Evolutionary conservation across 2,329 filamentous ascomycete genomes (phyloP), one percentile per base, ranked within the genome.

Genomic region (Didymella pomorum): DNA sequence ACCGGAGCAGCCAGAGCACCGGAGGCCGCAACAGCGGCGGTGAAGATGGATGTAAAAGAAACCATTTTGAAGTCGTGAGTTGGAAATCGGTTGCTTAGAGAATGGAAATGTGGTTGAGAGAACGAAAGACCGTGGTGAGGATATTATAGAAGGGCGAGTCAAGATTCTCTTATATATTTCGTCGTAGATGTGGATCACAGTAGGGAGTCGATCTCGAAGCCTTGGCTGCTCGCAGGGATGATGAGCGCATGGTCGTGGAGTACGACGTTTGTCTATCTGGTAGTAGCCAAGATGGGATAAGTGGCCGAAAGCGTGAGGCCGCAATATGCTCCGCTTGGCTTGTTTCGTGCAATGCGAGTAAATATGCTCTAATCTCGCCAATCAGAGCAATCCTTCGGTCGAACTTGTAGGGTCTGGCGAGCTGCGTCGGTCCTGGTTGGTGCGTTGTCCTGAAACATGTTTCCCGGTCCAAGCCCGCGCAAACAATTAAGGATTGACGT

Each of bases 21-120:
- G 37, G 70, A 66, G 33, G 66, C 62, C 50, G 67, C 69, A 43
- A 67, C 59, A 35, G 66, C 67, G 29, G 67, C 66, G 25, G 69
- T 68, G 61, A 71, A 46, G 58, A 73, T 49, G 16, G 67, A 62
- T 35, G 62, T 71, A 62, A 73, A 72, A 21, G 71, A 72, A 11
- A 73, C 68, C 71, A 73, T 73, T 46, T 46, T 71, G 61, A 28
- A 25, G 28, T 52, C 23, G 49, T 35, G 41, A 50, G 37, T 21
- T 58, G 45, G 37, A 52, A 35, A 31, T 37, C 39, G 43, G 44
- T 52, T 60, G 52, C 52, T 47, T 35, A 57, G 25, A 37, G 54
- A 51, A 56, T 48, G 47, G 54, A 56, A 58, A 58, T 44, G 37
- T 55, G 48, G 54, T 54, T 47, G 18, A 59, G 39, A 45, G 56